These are phyloP conservation scores for Ophiostoma sp. DNA, from an alignment of 2,329 filamentous ascomycete genomes.

Conservation along the genomic window DNA sequence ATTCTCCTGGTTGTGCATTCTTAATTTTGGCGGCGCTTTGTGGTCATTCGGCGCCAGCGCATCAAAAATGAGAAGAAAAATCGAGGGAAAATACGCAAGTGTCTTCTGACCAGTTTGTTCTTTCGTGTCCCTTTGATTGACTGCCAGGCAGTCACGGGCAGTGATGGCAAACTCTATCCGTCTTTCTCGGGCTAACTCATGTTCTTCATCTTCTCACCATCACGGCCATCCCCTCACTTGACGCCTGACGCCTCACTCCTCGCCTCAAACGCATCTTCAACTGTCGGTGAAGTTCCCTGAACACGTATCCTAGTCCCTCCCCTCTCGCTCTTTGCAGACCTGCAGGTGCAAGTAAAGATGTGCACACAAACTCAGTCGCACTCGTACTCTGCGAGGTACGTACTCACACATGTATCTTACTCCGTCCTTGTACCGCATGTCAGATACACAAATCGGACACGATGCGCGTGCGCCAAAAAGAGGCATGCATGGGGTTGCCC, in stretches of 20 bases:
- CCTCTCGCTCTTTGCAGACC: neutral
- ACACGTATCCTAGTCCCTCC: neutral
- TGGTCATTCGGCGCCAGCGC: neutral
- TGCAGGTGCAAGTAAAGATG: slow-evolving; percentile 1
- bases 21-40: neutral
- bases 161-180: neutral
- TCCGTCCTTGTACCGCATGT: slow-evolving; percentile 1
- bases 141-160: too few relatives aligned
- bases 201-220: neutral
- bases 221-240: neutral
- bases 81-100: neutral
- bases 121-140: neutral
- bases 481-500: slow-evolving; percentile 9
- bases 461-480: slow-evolving; percentile 17
- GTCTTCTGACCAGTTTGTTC: neutral
- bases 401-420: neutral
- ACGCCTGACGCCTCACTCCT: neutral
- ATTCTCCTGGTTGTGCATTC: neutral
- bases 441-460: slow-evolving; percentile 20
- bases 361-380: neutral
- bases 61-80: neutral
- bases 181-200: neutral
- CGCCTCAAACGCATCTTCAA: neutral
- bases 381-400: slow-evolving; percentile 6
- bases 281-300: slow-evolving; percentile 13